Base-by-base conservation (phyloP, 345 rosid species). In the Eucalyptus melliodora region DNA sequence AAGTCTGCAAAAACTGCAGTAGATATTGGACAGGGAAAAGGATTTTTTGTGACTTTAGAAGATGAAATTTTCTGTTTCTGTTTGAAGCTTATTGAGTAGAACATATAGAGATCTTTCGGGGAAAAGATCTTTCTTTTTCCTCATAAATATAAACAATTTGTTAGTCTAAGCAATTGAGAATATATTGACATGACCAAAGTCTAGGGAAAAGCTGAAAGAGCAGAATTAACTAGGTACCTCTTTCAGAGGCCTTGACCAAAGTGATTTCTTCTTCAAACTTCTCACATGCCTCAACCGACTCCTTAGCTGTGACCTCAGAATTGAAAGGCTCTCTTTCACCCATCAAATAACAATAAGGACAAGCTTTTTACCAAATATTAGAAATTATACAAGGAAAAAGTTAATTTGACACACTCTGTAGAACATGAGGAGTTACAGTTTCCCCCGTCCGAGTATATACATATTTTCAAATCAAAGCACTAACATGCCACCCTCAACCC, bases 181-280 rank as follows among this genome's bases (percentile, higher is more conserved):
- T 21, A 23, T 21, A 45, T 86, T 27, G 56, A 50, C 59, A 30
- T 49, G 47, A 40, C 24, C 47, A 77, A 40, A 77, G 16, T 77
- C 83, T 21, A 40, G 30, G 83, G 24, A 40, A 69, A 77, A 60
- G 50, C 27, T 55, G 83, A 40, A 77, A 72, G 55, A 87, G 37
- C 50, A 50, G n/a, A n/a, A 53, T 87, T 31, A 81, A 47, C 72
- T 86, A 30, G 30, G 83, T 94, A 98, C 99, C 98, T 96, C 99
- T 91, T 97, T 99, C 94, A 97, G 94, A 91, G 96, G 94, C 94
- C 90, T 94, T 90, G 99, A 96, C 99, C 99, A 98, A 47, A 98
- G 98, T 59, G 99, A 98, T 93, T 96, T 98, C 93, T 95, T 98
- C 94, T 96, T 94, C 92, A 98, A 93, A 90, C 92, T 96, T 92